Percentiles rank a stretch among this genome's conserved stretches.
These are phyloP conservation scores for Pleurotus citrinopileatus DNA, from an alignment of 768 basidiomycete genomes.

Conservation along the genomic window DNA sequence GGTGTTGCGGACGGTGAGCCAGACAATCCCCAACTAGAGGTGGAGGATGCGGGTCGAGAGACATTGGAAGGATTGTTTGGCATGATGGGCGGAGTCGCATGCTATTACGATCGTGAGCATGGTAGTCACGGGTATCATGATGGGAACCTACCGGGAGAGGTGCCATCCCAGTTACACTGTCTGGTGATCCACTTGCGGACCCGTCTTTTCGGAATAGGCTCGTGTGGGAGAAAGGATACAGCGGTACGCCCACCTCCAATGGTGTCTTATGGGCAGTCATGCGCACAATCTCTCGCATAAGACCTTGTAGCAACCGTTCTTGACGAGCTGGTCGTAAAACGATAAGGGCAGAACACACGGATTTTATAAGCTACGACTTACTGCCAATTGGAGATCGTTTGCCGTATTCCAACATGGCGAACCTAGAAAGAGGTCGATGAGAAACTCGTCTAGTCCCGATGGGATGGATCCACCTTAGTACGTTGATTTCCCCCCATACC, in stretches of 20 bases:
- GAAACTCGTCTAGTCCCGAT: neutral
- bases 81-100: slow-evolving; percentile 7
- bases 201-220: slow-evolving; percentile 56
- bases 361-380: slow-evolving; percentile 31
- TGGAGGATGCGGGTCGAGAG: slow-evolving; percentile 7
- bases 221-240: slow-evolving; percentile 78
- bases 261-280: slow-evolving; percentile 81
- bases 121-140: slow-evolving; percentile 28
- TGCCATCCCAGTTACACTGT: slow-evolving; percentile 27
- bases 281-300: slow-evolving; percentile 83
- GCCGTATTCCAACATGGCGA: slow-evolving; percentile 83
- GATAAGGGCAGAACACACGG: neutral
- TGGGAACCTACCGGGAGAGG: slow-evolving; percentile 33
- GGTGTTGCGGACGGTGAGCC: neutral
- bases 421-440: slow-evolving; percentile 35
- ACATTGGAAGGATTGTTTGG: neutral
- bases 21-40: slow-evolving; percentile 3
- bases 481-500: slow-evolving; percentile 87
- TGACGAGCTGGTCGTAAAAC: slow-evolving; percentile 58
- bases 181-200: slow-evolving; percentile 23
- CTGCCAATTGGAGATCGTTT: slow-evolving; percentile 79
- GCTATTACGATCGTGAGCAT: slow-evolving; percentile 14
- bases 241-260: slow-evolving; percentile 74
- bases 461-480: slow-evolving; percentile 55
- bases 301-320: slow-evolving; percentile 75